These are phyloP conservation scores for Lanmaoa pseudosensibilis DNA, from an alignment of 768 basidiomycete genomes.

Conservation along the genomic window DNA sequence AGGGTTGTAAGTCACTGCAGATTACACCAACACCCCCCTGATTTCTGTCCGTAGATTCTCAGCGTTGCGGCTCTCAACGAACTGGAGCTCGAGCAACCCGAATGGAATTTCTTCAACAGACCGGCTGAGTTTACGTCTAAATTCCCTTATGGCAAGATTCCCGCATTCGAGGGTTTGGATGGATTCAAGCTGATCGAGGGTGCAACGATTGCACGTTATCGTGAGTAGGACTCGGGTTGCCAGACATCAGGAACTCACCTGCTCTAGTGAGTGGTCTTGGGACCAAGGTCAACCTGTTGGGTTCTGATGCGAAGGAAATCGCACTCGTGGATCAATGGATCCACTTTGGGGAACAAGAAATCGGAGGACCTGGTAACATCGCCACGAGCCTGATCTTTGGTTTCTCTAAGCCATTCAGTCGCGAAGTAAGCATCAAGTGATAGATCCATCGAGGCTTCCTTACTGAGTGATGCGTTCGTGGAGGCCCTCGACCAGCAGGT, in stretches of 20 bases:
- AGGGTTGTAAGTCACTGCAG: constrained; percentile 9
- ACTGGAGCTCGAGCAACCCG: constrained; percentile 1
- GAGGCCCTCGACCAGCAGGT: not conserved
- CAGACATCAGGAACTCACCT: not conserved
- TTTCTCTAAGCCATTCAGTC: not conserved
- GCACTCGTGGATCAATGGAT: constrained; percentile 22
- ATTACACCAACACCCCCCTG: not conserved
- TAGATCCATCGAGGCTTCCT: too few species aligned
- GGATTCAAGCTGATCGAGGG: constrained; percentile 22
- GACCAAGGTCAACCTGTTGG: constrained; percentile 12
- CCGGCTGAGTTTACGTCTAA: constrained; percentile 12
- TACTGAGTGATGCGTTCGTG: too few species aligned
- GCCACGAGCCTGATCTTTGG: not conserved
- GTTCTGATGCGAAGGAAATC: constrained; percentile 8
- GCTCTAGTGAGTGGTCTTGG: constrained; percentile 15
- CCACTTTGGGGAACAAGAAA: constrained; percentile 21
- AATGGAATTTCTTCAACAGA: constrained; percentile 10
- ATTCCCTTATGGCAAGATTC: constrained; percentile 22
- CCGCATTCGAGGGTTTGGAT: constrained; percentile 17
- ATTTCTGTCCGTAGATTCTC: constrained; percentile 8
- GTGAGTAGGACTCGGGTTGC: constrained; percentile 5
- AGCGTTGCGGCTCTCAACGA: constrained; percentile 12
- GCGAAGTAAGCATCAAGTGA: constrained; percentile 4
- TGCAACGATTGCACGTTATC: constrained; percentile 17
- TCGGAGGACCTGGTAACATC: not conserved